A percentile compares a stretch with the other conserved stretches of the same genome.
Conservation (phyloP, 345 rosid genomes). For the Heritiera fomes region DNA sequence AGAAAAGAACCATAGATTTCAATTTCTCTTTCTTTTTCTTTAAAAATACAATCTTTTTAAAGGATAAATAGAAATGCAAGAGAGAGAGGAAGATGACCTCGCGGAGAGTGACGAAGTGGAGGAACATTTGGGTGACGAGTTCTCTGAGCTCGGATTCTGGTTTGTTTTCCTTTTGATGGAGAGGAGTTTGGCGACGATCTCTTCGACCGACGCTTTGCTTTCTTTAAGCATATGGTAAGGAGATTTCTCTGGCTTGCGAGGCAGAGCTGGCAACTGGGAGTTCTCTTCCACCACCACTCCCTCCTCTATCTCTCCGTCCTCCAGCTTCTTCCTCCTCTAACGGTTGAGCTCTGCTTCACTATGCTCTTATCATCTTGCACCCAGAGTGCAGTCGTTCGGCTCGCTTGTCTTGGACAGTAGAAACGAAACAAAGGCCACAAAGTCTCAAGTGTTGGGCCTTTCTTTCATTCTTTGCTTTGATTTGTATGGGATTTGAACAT, state of each 20-base stretch:
- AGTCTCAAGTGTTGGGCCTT: too few species aligned
- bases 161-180: constrained; percentile 52
- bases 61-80: not conserved
- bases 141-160: constrained; percentile 71
- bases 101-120: constrained; percentile 79
- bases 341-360: constrained; percentile 5
- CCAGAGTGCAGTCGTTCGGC: not conserved
- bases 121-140: constrained; percentile 78
- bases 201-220: constrained; percentile 75
- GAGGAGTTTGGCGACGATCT: constrained; percentile 64
- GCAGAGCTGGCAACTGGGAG: constrained; percentile 22
- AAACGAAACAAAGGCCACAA: too few species aligned
- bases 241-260: constrained; percentile 45
- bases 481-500: too few species aligned
- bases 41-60: too few species aligned
- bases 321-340: constrained; percentile 45
- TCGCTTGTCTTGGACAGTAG: too few species aligned
- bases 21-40: not conserved
- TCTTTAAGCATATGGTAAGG: constrained; percentile 66
- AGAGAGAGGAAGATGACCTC: constrained; percentile 45
- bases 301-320: constrained; percentile 94
- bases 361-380: not conserved
- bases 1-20: constrained; percentile 24
- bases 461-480: too few species aligned
- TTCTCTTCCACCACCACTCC: constrained; percentile 52